A percentile compares a stretch with the other conserved stretches of the same genome.
Conservation (phyloP, 2,329 filamentous ascomycete genomes). For the Botrytis aclada region DNA sequence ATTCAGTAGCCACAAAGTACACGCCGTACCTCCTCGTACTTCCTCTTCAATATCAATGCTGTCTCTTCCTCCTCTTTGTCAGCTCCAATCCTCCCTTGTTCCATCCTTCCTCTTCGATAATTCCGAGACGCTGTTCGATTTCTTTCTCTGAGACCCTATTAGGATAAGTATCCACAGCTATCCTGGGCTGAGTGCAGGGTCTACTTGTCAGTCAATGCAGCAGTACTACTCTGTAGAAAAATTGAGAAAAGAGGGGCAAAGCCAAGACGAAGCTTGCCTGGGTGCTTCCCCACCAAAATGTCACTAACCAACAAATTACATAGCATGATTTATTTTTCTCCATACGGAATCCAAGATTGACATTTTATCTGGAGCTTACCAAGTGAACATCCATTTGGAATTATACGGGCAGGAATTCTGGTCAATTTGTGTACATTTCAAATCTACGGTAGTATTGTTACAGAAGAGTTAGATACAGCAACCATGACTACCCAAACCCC, state of each 20-base stretch:
- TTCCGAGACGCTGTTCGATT: neutral
- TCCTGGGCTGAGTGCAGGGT: neutral
- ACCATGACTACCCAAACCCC: conserved; percentile 22
- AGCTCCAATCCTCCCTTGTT: neutral
- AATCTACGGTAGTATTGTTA: neutral
- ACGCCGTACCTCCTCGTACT: no score
- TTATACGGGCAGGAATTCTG: neutral
- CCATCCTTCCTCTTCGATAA: neutral
- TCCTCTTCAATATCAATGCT: neutral
- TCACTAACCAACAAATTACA: neutral
- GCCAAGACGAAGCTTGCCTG: neutral
- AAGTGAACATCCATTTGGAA: neutral
- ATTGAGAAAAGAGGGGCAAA: conserved; percentile 10
- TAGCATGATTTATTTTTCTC: neutral
- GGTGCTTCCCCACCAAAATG: conserved; percentile 7
- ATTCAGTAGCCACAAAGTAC: neutral
- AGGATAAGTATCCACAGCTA: neutral
- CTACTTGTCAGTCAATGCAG: conserved; percentile 12
- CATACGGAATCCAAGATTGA: neutral
- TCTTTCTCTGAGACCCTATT: neutral
- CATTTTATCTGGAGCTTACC: neutral
- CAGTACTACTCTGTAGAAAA: neutral
- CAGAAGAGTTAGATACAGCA: neutral
- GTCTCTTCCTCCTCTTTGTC: neutral
- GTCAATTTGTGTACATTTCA: neutral